Conservation (phyloP, 2,329 filamentous ascomycete species). For the Tricladium varicosporioides region DNA sequence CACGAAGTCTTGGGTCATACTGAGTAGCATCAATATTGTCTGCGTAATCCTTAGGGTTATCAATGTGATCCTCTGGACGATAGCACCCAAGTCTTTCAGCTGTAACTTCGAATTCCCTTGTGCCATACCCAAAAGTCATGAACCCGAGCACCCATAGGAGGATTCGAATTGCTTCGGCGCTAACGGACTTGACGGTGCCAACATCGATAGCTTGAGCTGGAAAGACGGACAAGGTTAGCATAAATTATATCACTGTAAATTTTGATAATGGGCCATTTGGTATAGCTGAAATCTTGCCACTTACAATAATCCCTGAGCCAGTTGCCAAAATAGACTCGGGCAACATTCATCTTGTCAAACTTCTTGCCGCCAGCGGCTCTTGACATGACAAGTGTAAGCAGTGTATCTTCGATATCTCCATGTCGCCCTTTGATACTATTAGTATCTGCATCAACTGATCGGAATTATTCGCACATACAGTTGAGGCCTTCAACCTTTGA, state of each 20-base stretch:
- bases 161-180: constrained; percentile 85
- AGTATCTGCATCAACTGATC: not conserved
- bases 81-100: constrained; percentile 77
- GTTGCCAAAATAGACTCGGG: constrained; percentile 93
- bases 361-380: constrained; percentile 68
- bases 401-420: constrained; percentile 89
- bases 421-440: constrained; percentile 60
- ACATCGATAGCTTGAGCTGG: constrained; percentile 82
- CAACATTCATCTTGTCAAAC: constrained; percentile 83
- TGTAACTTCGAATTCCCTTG: constrained; percentile 83
- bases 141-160: constrained; percentile 87
- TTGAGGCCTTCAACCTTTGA: constrained; percentile 82
- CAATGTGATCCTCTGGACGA: constrained; percentile 79
- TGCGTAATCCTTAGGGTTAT: constrained; percentile 78
- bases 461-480: constrained; percentile 48
- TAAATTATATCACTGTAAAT: not conserved
- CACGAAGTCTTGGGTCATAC: constrained; percentile 79
- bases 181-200: constrained; percentile 86
- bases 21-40: constrained; percentile 82
- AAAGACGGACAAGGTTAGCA: constrained; percentile 13
- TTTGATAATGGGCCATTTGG: not conserved
- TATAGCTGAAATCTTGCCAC: constrained; percentile 4
- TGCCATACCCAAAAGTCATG: constrained; percentile 81
- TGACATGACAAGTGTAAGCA: constrained; percentile 68
- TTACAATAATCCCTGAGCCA: constrained; percentile 84